A percentile compares a stretch with the other conserved stretches of the same genome.
These are phyloP conservation scores for Mikania micrantha DNA, from an alignment of 129 eudicot genomes.

Conservation along the genomic window DNA sequence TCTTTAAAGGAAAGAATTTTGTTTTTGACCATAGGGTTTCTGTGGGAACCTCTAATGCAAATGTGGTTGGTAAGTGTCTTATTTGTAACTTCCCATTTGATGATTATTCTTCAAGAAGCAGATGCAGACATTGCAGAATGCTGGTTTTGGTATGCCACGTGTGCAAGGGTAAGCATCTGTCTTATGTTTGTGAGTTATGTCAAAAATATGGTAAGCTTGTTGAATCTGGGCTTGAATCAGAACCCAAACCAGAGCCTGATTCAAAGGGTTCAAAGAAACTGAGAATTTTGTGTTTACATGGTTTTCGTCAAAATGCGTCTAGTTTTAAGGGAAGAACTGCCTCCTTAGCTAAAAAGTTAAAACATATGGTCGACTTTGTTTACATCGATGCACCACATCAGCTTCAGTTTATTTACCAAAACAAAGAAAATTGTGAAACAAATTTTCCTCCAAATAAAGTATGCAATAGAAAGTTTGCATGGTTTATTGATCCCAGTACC, in stretches of 20 bases:
- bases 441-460: conserved; percentile 36
- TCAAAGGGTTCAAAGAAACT: conserved; percentile 44
- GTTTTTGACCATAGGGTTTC: conserved; percentile 96
- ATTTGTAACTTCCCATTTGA: conserved; percentile 55
- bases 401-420: conserved; percentile 63
- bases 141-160: conserved; percentile 73
- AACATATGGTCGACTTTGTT: conserved; percentile 72
- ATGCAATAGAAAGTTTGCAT: conserved; percentile 72
- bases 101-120: conserved; percentile 78
- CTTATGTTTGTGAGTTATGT: conserved; percentile 78
- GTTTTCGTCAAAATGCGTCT: conserved; percentile 96
- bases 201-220: conserved; percentile 48
- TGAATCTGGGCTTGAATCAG: conserved; percentile 17
- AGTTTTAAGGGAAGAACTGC: conserved; percentile 87
- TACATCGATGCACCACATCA: conserved; percentile 83
- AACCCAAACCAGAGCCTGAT: neutral
- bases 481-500: conserved; percentile 52
- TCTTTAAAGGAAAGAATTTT: conserved; percentile 88
- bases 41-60: conserved; percentile 55
- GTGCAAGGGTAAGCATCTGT: conserved; percentile 44
- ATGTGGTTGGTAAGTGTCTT: conserved; percentile 63
- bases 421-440: conserved; percentile 12
- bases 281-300: conserved; percentile 83
- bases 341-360: conserved; percentile 77
- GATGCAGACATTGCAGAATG: conserved; percentile 85